phyloP scores from a whole-genome alignment of 2,329 filamentous ascomycete genomes.

The Cladosporium colombiae region DNA sequence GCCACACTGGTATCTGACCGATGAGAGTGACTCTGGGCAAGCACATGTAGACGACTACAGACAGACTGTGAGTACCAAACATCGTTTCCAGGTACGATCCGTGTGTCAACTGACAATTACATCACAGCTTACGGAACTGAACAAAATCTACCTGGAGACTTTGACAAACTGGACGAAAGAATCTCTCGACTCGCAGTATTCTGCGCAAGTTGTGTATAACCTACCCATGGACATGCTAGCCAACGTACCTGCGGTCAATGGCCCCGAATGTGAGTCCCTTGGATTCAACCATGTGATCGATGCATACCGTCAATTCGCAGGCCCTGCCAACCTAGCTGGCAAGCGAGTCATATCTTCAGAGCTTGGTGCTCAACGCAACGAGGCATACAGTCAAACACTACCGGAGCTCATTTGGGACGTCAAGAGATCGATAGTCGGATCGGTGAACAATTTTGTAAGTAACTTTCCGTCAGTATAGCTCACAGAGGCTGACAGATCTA shows the following conservation, averaged over 20 bases:
- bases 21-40: slow-evolving; percentile 28
- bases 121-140: slow-evolving; percentile 27
- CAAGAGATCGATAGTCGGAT: slow-evolving; percentile 44
- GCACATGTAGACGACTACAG: slow-evolving; percentile 35
- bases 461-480: no score
- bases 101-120: neutral
- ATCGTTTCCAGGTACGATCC: neutral
- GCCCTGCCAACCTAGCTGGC: slow-evolving; percentile 36
- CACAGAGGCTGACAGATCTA: neutral
- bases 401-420: slow-evolving; percentile 40
- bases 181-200: slow-evolving; percentile 31
- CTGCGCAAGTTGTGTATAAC: slow-evolving; percentile 39
- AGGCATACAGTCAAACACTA: slow-evolving; percentile 34
- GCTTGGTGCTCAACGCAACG: slow-evolving; percentile 33
- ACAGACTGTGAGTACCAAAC: slow-evolving; percentile 27
- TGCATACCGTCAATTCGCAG: slow-evolving; percentile 38
- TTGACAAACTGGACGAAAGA: slow-evolving; percentile 33
- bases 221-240: slow-evolving; percentile 38
- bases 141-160: slow-evolving; percentile 34
- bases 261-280: slow-evolving; percentile 39
- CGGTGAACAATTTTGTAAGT: slow-evolving; percentile 45
- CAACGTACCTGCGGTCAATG: slow-evolving; percentile 36
- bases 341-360: slow-evolving; percentile 39
- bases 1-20: slow-evolving; percentile 28
- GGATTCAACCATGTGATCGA: slow-evolving; percentile 38